Base-by-base conservation (phyloP, 768 basidiomycete genomes). In the Lentinula raphanica region DNA sequence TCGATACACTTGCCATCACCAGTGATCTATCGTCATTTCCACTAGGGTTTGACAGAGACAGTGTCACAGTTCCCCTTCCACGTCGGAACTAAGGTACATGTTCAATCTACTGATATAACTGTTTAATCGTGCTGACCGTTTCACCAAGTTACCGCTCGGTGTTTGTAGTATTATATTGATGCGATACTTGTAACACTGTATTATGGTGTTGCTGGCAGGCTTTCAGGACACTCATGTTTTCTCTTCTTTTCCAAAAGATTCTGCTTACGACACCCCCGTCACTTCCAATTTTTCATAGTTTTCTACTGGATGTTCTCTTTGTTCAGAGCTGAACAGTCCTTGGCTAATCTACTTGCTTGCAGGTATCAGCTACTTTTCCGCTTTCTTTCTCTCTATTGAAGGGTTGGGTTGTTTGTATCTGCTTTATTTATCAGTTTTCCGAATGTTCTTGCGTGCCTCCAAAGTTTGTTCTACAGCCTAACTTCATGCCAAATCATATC, bases 11-110 rank as follows among this genome's bases (percentile, higher is more conserved):
- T 32, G 90, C 88, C 3, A 78, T 94, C 59, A 93, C 91, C 60
- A 86, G 79, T 64, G 92, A 92, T 69, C 71, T 94, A 56, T 84
- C 89, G 42, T 88, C 88, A n/a, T 92, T 90, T 66, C 90, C 91
- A 15, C 79, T 93, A 56, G 83, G 82, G 31, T 91, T 89, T 65
- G 87, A 92, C 65, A 74, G 75, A 38, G 77, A 78, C 55, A 76
- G 73, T 50, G 66, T 72, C 17, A 61, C 72, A 59, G 54, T 70
- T 62, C 60, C 73, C 12, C 19, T 38, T 62, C 54, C 39, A 64
- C 63, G 31, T 65, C 64, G 48, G 64, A 59, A 5, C 51, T 19
- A 51, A 64, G 56, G 56, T 49, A 45, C n/a, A 50, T n/a, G n/a
- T 29, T 51, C n/a, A 27, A 8, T 25, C 28, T 40, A 11, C 17